Evolutionary conservation across 1,284 basidiomycete genomes (phyloP).

Genomic region (Microbotryum violaceum): DNA sequence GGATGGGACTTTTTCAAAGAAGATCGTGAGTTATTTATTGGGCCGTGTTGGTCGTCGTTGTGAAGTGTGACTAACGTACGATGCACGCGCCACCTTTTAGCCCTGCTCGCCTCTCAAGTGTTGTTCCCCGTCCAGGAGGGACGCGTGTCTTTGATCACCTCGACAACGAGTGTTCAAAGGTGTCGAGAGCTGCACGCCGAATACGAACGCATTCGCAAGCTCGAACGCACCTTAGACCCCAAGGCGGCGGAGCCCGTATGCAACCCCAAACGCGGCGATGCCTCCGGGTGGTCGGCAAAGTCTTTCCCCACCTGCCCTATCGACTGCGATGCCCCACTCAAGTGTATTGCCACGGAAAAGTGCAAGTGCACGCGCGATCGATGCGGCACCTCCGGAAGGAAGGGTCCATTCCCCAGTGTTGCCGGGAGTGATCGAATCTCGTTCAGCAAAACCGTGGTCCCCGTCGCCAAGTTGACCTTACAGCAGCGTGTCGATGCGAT

Average conservation of each 20-base stretch:
- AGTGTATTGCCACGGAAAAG: slow-evolving; percentile 32
- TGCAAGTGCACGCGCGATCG: slow-evolving; percentile 35
- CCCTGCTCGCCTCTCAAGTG: slow-evolving; percentile 35
- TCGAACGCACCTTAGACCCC: slow-evolving; percentile 11
- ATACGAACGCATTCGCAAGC: slow-evolving; percentile 27
- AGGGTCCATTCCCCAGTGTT: slow-evolving; percentile 20
- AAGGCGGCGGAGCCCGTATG: slow-evolving; percentile 7
- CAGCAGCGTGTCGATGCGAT: slow-evolving; percentile 21
- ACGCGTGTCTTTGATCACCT: slow-evolving; percentile 28
- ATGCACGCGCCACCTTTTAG: slow-evolving; percentile 3
- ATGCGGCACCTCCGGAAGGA: slow-evolving; percentile 24
- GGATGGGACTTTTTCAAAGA: slow-evolving; percentile 34
- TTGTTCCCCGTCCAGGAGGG: slow-evolving; percentile 33
- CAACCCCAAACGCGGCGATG: slow-evolving; percentile 17
- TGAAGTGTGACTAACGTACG: background rate
- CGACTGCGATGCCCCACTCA: slow-evolving; percentile 32
- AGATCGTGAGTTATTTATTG: slow-evolving; percentile 27
- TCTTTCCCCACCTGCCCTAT: slow-evolving; percentile 30
- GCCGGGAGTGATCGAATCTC: slow-evolving; percentile 22
- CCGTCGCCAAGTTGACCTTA: slow-evolving; percentile 1
- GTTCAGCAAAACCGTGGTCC: slow-evolving; percentile 5
- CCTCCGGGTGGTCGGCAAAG: slow-evolving; percentile 26
- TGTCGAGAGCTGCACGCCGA: slow-evolving; percentile 30
- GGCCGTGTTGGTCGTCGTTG: background rate
- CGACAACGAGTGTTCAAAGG: slow-evolving; percentile 28